phyloP scores from a whole-genome alignment of 202 grass and related monocot species.

The Digitaria exilis region DNA sequence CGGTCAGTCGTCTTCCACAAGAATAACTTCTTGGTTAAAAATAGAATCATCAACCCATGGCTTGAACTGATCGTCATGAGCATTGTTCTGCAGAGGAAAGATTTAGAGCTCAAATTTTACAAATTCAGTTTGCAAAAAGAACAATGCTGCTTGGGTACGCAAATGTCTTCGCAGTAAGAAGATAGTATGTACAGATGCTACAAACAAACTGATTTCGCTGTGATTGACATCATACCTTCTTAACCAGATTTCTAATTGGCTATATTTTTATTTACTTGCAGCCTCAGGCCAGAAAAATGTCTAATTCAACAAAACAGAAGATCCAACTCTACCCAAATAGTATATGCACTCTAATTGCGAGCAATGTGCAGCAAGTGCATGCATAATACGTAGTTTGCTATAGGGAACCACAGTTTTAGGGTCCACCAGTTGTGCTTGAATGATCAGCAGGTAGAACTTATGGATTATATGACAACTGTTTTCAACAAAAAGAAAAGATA shows the following conservation, averaged over 20 bases:
- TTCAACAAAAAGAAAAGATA: neutral
- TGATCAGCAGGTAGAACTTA: neutral
- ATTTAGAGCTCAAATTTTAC: conserved; percentile 14
- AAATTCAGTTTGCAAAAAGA: neutral
- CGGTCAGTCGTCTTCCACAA: conserved; percentile 41
- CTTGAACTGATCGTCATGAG: conserved; percentile 59
- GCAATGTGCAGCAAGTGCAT: neutral
- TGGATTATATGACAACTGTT: conserved; percentile 14
- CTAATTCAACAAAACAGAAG: neutral
- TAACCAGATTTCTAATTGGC: neutral
- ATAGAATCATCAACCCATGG: conserved; percentile 53
- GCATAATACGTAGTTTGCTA: neutral
- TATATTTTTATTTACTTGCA: conserved; percentile 3
- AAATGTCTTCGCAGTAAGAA: neutral
- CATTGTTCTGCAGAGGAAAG: conserved; percentile 59
- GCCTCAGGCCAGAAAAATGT: neutral
- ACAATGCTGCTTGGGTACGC: conserved; percentile 13
- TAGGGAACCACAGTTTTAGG: neutral
- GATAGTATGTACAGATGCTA: conserved; percentile 18
- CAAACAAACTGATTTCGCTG: conserved; percentile 31
- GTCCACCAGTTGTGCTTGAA: neutral
- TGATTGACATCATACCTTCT: neutral
- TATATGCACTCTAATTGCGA: neutral
- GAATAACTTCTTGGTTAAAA: conserved; percentile 29
- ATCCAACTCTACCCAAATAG: conserved; percentile 3